A percentile compares a stretch with the other conserved stretches of the same genome.
Conservation (phyloP, 805 yeast species). For the Saturnispora sanitii region DNA sequence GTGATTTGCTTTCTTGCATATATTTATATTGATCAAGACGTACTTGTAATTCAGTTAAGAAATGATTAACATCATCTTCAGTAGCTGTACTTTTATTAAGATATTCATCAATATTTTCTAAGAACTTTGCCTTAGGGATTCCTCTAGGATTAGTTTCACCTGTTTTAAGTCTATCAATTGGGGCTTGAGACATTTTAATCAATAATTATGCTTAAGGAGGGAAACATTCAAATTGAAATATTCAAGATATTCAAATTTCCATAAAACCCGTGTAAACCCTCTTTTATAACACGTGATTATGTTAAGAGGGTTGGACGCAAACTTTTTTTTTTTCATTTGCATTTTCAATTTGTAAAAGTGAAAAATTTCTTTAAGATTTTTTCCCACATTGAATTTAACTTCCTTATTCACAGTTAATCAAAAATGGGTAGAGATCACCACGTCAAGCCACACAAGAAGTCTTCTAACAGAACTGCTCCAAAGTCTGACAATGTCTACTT, state of each 20-base stretch:
- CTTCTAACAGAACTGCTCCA: constrained; percentile 98
- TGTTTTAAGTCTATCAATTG: constrained; percentile 31
- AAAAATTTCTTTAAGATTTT: constrained; percentile 1
- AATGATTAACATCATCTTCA: constrained; percentile 29
- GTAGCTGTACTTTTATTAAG: constrained; percentile 36
- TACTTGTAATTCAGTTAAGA: constrained; percentile 72
- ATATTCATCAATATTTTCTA: constrained; percentile 70
- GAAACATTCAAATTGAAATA: too few relatives aligned
- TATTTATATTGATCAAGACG: constrained; percentile 82
- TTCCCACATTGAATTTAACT: not conserved
- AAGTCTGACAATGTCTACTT: constrained; percentile 99
- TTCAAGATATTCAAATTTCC: too few relatives aligned
- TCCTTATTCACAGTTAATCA: constrained; percentile 8
- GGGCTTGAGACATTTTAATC: constrained; percentile 8
- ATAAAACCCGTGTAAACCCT: too few relatives aligned
- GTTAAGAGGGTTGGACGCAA: not conserved
- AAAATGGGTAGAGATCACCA: constrained; percentile 97
- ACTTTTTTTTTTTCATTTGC: not conserved
- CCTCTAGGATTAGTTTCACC: constrained; percentile 79
- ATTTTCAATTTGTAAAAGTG: too few relatives aligned
- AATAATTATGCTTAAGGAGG: not conserved
- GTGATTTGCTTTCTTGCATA: constrained; percentile 57
- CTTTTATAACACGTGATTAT: not conserved
- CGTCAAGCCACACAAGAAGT: constrained; percentile 91
- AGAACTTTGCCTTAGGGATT: constrained; percentile 92